Conservation (phyloP, 805 yeast species). For the Nakazawaea wickerhamii region DNA sequence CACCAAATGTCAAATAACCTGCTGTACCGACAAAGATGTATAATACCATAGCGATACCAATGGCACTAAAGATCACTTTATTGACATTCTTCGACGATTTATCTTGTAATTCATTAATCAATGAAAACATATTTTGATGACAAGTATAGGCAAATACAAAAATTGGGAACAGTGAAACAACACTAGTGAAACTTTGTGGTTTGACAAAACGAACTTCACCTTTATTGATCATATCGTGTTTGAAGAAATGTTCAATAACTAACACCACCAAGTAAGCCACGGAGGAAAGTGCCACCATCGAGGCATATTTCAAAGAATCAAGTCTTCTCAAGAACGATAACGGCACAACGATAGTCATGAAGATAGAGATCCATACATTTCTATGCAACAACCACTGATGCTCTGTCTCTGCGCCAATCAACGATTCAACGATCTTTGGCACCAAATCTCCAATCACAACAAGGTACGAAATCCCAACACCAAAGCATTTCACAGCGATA, state of each 20-base stretch:
- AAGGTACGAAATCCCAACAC: conserved; percentile 62
- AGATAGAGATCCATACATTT: conserved; percentile 55
- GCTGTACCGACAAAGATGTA: conserved; percentile 71
- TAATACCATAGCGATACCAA: conserved; percentile 52
- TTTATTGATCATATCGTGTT: conserved; percentile 47
- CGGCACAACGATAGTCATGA: conserved; percentile 53
- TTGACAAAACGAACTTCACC: conserved; percentile 46
- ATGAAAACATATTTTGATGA: conserved; percentile 90
- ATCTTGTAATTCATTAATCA: conserved; percentile 72
- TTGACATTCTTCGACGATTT: conserved; percentile 42
- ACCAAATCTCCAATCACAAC: conserved; percentile 67
- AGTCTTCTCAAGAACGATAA: conserved; percentile 69
- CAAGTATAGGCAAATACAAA: conserved; percentile 94
- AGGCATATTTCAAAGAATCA: conserved; percentile 81
- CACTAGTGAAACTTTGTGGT: conserved; percentile 40
- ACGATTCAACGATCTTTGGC: conserved; percentile 48
- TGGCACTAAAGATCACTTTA: conserved; percentile 45
- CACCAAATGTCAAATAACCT: conserved; percentile 88
- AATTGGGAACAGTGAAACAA: conserved; percentile 80
- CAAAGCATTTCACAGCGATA: conserved; percentile 66
- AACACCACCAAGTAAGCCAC: conserved; percentile 71
- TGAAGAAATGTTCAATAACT: conserved; percentile 65
- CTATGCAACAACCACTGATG: conserved; percentile 30
- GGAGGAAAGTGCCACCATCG: conserved; percentile 74
- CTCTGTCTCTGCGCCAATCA: conserved; percentile 19